Percentiles rank a stretch among this genome's conserved stretches.
Evolutionary conservation across 257 asterid genomes (phyloP).

Genomic region (Penstemon newberryi): DNA sequence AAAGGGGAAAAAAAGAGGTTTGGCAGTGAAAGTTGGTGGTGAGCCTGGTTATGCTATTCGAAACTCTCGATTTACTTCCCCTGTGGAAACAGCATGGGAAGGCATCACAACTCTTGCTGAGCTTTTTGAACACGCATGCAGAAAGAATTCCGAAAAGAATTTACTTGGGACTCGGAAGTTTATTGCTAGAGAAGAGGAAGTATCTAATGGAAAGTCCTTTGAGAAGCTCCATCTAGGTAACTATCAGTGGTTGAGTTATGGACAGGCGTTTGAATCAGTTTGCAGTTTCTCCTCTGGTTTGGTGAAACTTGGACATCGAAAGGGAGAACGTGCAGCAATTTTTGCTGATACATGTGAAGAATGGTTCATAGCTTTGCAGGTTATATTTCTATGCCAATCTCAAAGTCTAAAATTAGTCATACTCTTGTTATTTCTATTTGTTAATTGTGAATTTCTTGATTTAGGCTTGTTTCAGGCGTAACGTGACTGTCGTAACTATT

Average conservation of each 20-base stretch:
- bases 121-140: conserved; percentile 85
- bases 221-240: conserved; percentile 98
- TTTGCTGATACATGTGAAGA: conserved; percentile 96
- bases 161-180: conserved; percentile 79
- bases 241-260: conserved; percentile 85
- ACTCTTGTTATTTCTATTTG: neutral
- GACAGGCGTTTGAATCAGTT: conserved; percentile 72
- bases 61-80: conserved; percentile 60
- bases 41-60: conserved; percentile 75
- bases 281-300: conserved; percentile 88
- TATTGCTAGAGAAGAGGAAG: conserved; percentile 67
- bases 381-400: conserved; percentile 24
- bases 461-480: conserved; percentile 97
- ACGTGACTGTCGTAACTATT: conserved; percentile 90
- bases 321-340: conserved; percentile 86
- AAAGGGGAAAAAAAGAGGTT: conserved; percentile 71
- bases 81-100: conserved; percentile 92
- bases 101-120: conserved; percentile 92
- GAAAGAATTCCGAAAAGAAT: conserved; percentile 45
- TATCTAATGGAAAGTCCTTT: conserved; percentile 76
- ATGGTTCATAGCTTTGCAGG: conserved; percentile 98
- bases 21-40: conserved; percentile 72
- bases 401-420: neutral
- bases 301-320: conserved; percentile 82
- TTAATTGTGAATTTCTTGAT: conserved; percentile 30